These are phyloP conservation scores for Pythium phragmitis DNA, from an alignment of 352 stramenopile genomes.

Conservation along the genomic window DNA sequence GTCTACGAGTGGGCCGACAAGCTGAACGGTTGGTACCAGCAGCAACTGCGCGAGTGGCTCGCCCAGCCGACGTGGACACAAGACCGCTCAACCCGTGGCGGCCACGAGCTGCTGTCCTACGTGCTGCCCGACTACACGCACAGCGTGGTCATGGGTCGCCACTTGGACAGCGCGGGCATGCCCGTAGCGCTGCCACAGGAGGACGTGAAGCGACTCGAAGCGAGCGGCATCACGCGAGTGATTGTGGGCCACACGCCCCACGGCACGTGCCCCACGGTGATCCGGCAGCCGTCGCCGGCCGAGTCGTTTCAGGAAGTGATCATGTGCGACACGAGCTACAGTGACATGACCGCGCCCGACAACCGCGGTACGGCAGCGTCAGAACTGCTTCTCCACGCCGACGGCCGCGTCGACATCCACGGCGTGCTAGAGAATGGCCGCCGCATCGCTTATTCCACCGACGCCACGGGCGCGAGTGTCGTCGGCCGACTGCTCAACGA, in stretches of 20 bases:
- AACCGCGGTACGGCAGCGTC: slow-evolving; percentile 80
- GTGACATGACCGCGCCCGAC: slow-evolving; percentile 62
- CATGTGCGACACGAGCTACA: slow-evolving; percentile 93
- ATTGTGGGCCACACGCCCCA: slow-evolving; percentile 93
- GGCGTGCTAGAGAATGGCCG: slow-evolving; percentile 54
- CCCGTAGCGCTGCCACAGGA: slow-evolving; percentile 41
- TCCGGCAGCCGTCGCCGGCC: slow-evolving; percentile 42
- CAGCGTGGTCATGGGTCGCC: slow-evolving; percentile 76
- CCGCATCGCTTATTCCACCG: slow-evolving; percentile 42
- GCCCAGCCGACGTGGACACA: slow-evolving; percentile 71
- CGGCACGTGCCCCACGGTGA: slow-evolving; percentile 88
- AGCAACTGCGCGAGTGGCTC: slow-evolving; percentile 77
- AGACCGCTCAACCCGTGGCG: slow-evolving; percentile 53
- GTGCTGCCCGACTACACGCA: slow-evolving; percentile 52
- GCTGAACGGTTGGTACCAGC: slow-evolving; percentile 84
- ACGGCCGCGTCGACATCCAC: slow-evolving; percentile 46
- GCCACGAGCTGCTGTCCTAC: slow-evolving; percentile 71
- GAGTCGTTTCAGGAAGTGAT: slow-evolving; percentile 72
- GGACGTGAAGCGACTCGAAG: slow-evolving; percentile 52
- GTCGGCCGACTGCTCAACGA: slow-evolving; percentile 52
- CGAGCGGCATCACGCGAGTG: slow-evolving; percentile 79
- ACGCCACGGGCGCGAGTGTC: slow-evolving; percentile 25
- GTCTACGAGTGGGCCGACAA: slow-evolving; percentile 55
- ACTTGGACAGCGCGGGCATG: slow-evolving; percentile 79
- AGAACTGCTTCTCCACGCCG: slow-evolving; percentile 70